phyloP scores from a whole-genome alignment of 2,329 filamentous ascomycete species.

The Colletotrichum sp. region DNA sequence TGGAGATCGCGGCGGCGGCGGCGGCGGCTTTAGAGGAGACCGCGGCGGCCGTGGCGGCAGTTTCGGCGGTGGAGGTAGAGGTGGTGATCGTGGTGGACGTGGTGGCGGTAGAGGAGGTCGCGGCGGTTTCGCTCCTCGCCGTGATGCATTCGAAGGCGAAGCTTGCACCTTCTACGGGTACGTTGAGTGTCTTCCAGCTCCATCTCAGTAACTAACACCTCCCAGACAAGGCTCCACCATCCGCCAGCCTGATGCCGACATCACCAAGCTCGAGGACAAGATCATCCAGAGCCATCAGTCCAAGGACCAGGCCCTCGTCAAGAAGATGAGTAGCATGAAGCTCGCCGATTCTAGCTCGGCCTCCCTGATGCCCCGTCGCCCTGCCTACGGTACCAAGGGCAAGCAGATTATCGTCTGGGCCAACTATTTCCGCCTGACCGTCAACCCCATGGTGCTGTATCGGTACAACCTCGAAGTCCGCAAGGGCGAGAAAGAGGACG shows the following conservation, averaged over 20 bases:
- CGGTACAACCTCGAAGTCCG: constrained; percentile 50
- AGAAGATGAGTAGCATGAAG: constrained; percentile 39
- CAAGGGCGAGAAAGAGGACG: constrained; percentile 16
- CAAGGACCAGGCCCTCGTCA: constrained; percentile 31
- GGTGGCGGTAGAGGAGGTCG: constrained; percentile 18
- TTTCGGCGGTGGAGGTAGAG: constrained; percentile 17
- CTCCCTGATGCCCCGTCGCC: constrained; percentile 44
- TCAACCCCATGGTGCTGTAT: constrained; percentile 40
- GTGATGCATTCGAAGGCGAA: constrained; percentile 21
- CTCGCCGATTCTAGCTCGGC: constrained; percentile 22
- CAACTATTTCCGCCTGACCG: constrained; percentile 55
- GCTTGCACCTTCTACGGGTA: constrained; percentile 9
- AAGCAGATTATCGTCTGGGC: constrained; percentile 50
- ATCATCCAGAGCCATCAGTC: constrained; percentile 35
- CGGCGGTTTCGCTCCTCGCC: constrained; percentile 13
- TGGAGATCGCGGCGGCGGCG: constrained; percentile 17
- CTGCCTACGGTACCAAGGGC: constrained; percentile 53
- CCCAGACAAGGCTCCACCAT: constrained; percentile 2
- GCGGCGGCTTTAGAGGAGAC: constrained; percentile 16
- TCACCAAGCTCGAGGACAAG: constrained; percentile 43
- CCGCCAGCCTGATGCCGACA: constrained; percentile 27
- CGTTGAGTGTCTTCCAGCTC: not conserved
- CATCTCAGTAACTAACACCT: not conserved
- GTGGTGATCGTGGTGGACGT: constrained; percentile 10
- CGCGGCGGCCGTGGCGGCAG: constrained; percentile 21